Evolutionary conservation across 352 stramenopile genomes (phyloP), one percentile per base, ranked within the genome.

Genomic region (Plasmopara viticola): DNA sequence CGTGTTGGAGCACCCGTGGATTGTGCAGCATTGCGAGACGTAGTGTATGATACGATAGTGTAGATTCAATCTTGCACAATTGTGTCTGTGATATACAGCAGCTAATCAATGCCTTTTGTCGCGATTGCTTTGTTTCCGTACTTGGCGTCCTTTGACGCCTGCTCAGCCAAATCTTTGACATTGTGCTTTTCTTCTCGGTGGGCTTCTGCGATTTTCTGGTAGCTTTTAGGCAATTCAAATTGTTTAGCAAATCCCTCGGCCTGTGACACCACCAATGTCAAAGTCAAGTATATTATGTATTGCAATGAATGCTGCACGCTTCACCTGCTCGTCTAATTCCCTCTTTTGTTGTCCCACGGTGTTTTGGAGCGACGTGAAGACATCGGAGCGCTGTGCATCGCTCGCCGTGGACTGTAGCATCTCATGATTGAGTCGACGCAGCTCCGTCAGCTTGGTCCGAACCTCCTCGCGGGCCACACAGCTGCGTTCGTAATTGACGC

Each of bases 1-100:
- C 38, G 73, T 99, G 43, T 72, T 96, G 2, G 86, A 92, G 18
- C 96, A 99, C 65, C 93, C 95, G 14, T 99, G 96, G 94, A 94
- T 99, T 41, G 56, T 90, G 40, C 66, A 87, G 42, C 78, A 91
- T 65, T 88, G 70, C 63, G 29, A 61, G 31, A 33, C 13, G 13
- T 65, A 62, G 54, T 70, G 58, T 66, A 69, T 33, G 20, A 25
- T 25, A 35, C 31, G 6, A 35, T 12, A 12, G 10, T 35, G 31
- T 35, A 64, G 52, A 38, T 60, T 63, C 29, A 58, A 39, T 52
- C 47, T 50, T 67, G 45, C 47, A 63, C 51, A n/a, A 63, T 58
- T 64, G 44, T 59, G 38, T 62, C 31, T 44, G 43, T 64, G 38
- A 9, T 48, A 47, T 56, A 66, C 34, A 64, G 20, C 20, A 25